Percentiles rank a stretch among this genome's conserved stretches.
Evolutionary conservation across 148 eudicot genomes (phyloP).

Genomic region (Drosera capensis): DNA sequence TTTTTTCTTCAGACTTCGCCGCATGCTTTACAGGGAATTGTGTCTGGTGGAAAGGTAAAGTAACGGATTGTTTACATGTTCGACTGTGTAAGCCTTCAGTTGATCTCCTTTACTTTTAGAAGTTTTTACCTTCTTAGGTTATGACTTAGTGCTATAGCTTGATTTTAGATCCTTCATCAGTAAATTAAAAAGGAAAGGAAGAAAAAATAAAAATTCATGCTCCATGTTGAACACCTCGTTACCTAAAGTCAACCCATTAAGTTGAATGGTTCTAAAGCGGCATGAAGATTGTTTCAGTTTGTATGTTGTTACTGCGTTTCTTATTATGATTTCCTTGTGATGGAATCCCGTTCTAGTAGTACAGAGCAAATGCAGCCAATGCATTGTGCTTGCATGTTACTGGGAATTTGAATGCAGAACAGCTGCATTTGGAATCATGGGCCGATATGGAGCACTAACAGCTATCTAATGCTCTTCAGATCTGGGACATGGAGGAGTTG

Average conservation of each 20-base stretch:
- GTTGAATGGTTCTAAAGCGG: too few relatives aligned
- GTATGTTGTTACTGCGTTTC: too few relatives aligned
- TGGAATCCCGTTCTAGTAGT: too few relatives aligned
- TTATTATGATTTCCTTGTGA: too few relatives aligned
- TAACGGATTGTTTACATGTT: not conserved
- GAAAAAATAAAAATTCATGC: not conserved
- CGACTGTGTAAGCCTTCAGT: not conserved
- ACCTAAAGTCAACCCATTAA: not conserved
- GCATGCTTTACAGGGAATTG: constrained; percentile 11
- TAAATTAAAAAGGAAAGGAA: too few relatives aligned
- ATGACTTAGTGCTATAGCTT: too few relatives aligned
- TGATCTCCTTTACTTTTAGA: not conserved
- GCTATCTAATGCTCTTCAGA: constrained; percentile 7
- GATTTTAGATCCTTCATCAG: too few relatives aligned
- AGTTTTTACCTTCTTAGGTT: too few relatives aligned
- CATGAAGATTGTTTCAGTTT: too few relatives aligned
- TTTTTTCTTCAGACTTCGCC: constrained; percentile 13
- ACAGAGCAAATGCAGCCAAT: too few relatives aligned
- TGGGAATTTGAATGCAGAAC: too few relatives aligned
- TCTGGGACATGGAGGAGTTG: constrained; percentile 17
- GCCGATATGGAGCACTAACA: not conserved
- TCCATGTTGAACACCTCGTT: not conserved
- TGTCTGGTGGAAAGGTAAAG: constrained; percentile 24
- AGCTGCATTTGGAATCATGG: too few relatives aligned
- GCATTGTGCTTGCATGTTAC: not conserved